A percentile compares a stretch with the other conserved stretches of the same genome.
Conservation (phyloP, 2,329 filamentous ascomycete species). For the Podosphaera xanthii region DNA sequence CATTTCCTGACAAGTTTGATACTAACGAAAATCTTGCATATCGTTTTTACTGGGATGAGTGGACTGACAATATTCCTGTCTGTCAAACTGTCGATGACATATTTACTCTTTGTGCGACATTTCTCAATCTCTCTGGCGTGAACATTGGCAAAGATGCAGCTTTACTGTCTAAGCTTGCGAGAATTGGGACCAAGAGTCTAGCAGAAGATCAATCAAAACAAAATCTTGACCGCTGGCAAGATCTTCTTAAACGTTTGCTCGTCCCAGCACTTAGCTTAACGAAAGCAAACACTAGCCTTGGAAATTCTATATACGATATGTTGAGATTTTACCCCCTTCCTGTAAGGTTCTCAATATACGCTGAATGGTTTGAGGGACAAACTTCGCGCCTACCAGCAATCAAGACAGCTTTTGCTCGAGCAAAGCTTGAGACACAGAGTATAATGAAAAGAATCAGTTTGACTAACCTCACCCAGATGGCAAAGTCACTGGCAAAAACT, state of each 20-base stretch:
- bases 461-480: conserved; percentile 69
- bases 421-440: conserved; percentile 57
- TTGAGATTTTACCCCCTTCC: conserved; percentile 56
- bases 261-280: conserved; percentile 74
- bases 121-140: conserved; percentile 68
- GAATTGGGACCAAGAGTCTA: conserved; percentile 61
- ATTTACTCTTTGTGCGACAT: conserved; percentile 62
- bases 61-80: conserved; percentile 77
- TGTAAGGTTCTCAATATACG: conserved; percentile 68
- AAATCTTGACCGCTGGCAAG: conserved; percentile 63
- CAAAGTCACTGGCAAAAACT: conserved; percentile 74
- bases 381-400: conserved; percentile 59
- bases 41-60: conserved; percentile 93
- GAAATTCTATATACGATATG: conserved; percentile 70
- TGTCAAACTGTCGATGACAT: conserved; percentile 83
- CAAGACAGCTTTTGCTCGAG: conserved; percentile 52
- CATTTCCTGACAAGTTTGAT: conserved; percentile 56
- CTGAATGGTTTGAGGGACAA: conserved; percentile 72
- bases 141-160: conserved; percentile 69
- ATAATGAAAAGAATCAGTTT: conserved; percentile 77
- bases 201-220: conserved; percentile 41
- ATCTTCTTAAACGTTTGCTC: conserved; percentile 62
- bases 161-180: conserved; percentile 60
- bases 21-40: conserved; percentile 56
- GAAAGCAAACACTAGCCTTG: conserved; percentile 59